Evolutionary conservation across 371 early-diverging fungal species (phyloP).

Genomic region (Rhizopus arrhizus): DNA sequence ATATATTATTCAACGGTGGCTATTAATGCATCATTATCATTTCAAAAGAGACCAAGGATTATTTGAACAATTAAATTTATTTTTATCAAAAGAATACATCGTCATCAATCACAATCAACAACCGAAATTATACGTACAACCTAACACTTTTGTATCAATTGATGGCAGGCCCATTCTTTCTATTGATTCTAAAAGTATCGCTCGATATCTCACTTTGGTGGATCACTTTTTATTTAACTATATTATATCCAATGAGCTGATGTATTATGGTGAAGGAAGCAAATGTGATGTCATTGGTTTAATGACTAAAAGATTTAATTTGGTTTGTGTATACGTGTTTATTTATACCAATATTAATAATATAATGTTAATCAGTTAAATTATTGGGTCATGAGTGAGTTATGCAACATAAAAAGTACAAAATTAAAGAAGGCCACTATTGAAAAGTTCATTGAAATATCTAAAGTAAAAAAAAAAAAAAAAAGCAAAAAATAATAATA

Average conservation of each 20-base stretch:
- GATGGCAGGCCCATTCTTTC: neutral
- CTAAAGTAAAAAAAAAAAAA: conserved; percentile 33
- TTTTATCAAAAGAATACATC: conserved; percentile 8
- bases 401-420: conserved; percentile 23
- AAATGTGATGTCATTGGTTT: conserved; percentile 17
- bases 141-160: neutral
- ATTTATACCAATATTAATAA: neutral
- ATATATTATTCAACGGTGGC: conserved; percentile 64
- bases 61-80: neutral
- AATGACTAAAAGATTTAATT: conserved; percentile 37
- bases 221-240: conserved; percentile 43
- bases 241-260: conserved; percentile 30
- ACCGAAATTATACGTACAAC: neutral
- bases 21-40: conserved; percentile 59
- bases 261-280: conserved; percentile 6
- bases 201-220: conserved; percentile 46
- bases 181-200: conserved; percentile 40
- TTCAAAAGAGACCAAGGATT: conserved; percentile 44
- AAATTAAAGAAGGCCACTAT: conserved; percentile 37
- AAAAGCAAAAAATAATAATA: neutral
- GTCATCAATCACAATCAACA: neutral
- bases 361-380: conserved; percentile 20
- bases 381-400: conserved; percentile 52
- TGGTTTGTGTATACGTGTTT: conserved; percentile 19
- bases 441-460: conserved; percentile 41